Evolutionary conservation across 495 filamentous ascomycete species (phyloP).

Genomic region (Thermochaetoides thermophila): DNA sequence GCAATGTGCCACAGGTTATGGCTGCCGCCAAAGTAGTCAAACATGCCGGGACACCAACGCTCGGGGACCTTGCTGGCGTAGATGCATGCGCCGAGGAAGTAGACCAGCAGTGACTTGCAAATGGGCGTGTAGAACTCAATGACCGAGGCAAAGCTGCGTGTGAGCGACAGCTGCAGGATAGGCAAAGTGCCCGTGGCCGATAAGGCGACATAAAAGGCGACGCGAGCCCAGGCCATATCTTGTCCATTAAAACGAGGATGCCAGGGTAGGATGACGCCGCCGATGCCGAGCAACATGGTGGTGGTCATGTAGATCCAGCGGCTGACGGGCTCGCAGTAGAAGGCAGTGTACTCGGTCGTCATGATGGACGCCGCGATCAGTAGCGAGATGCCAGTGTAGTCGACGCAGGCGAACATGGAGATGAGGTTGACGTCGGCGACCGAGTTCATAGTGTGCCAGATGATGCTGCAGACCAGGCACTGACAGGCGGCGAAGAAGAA

Average conservation of each 20-base stretch:
- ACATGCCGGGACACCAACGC: slow-evolving; percentile 77
- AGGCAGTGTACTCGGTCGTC: slow-evolving; percentile 95
- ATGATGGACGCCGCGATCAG: slow-evolving; percentile 95
- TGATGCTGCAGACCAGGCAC: slow-evolving; percentile 83
- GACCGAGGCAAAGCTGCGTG: slow-evolving; percentile 60
- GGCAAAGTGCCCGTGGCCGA: slow-evolving; percentile 86
- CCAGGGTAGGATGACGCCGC: slow-evolving; percentile 88
- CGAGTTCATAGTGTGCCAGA: slow-evolving; percentile 98
- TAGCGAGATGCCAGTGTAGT: slow-evolving; percentile 95
- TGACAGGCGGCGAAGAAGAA: slow-evolving; percentile 98
- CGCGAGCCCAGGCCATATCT: slow-evolving; percentile 84
- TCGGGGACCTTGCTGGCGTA: slow-evolving; percentile 95
- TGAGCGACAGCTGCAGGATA: slow-evolving; percentile 62
- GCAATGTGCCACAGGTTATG: slow-evolving; percentile 98
- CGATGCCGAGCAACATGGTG: slow-evolving; percentile 69
- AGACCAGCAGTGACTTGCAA: slow-evolving; percentile 69
- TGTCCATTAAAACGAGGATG: slow-evolving; percentile 86
- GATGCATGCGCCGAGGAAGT: slow-evolving; percentile 66
- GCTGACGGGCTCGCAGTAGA: slow-evolving; percentile 87
- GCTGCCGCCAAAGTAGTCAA: slow-evolving; percentile 86
- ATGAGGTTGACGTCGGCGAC: slow-evolving; percentile 80
- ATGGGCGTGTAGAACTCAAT: slow-evolving; percentile 84
- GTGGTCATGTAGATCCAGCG: slow-evolving; percentile 76
- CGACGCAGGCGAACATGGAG: slow-evolving; percentile 93
- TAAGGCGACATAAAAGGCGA: slow-evolving; percentile 81